Evolutionary conservation across 768 basidiomycete species (phyloP), one percentile per base, ranked within the genome.

Genomic region (Suillus weaverae): DNA sequence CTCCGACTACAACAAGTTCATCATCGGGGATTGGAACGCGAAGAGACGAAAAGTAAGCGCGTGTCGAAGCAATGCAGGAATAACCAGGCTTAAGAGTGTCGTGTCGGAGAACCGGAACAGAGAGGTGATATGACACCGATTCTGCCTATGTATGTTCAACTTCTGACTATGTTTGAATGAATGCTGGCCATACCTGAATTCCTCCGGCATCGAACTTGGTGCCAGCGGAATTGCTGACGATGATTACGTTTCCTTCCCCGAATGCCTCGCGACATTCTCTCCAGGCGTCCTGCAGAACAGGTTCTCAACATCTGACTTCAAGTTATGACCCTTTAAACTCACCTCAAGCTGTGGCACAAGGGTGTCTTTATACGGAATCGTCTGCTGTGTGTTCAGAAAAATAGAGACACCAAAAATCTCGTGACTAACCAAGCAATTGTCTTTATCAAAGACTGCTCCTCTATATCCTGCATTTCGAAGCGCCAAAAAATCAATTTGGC

Each of bases 371-470:
- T 92, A 78, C 0, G 97, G 97, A 38, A 87, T 73, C 2, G 97
- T 97, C 97, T 97, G 56, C 32, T 30, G 3, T 10, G 3, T 32
- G 32, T 64, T 61, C 13, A 70, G 11, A 26, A 14, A 32, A 22
- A 36, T n/a, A 8, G 4, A 57, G 4, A 59, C 11, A 1, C 39
- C 18, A 38, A 18, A 35, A 32, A 48, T n/a, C 2, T 56, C 56
- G 5, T 20, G 4, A 79, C 90, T 35, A 68, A 94, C 97, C 68
- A 99, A 78, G 72, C 97, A 99, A 70, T 99, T 99, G 73, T 99
- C 97, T 78, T 99, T 98, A 83, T 99, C 97, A 69, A 99, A 91
- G 1, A 99, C 87, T 4, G 90, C 92, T n/a, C 92, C 95, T 54
- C 87, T 85, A 73, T 94, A 95, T 5, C 96, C 95, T 9, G 88